Base-by-base conservation (phyloP, 2,329 filamentous ascomycete species). In the Ceratocystis cubensis region DNA sequence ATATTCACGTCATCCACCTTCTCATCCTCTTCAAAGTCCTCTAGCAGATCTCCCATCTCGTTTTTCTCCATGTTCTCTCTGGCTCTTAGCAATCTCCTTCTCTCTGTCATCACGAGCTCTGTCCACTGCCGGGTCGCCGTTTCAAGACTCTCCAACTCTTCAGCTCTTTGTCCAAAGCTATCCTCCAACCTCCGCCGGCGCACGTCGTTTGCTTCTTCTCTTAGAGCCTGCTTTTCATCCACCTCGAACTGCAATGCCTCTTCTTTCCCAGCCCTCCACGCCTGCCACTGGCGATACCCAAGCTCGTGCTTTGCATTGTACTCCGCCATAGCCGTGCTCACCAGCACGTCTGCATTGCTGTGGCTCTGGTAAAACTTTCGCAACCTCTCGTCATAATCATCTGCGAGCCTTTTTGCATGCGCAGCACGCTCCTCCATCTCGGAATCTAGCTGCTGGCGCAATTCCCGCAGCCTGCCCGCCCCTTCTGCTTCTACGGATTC, bases 351-450 rank as follows among this genome's bases (percentile, higher is more conserved):
- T 3, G 61, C 61, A 30, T 65, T 53, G 10, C 44, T 50, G 45
- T 64, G 25, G 5, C 13, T n/a, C 20, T 41, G 41, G 13, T 66
- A 67, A 30, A 64, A 64, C 20, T 25, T 70, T 17, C 69, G 62
- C 6, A 83, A 73, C 48, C 75, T 71, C 15, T 70, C 68, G 0
- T 75, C 70, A 69, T 83, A 83, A 41, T 76, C 72, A 3, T 76
- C 73, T 69, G 83, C 80, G 5, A 80, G 72, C 5, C 70, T 71
- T 8, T 71, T 72, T 70, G 83, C 81, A 56, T 76, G 73, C 0
- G 70, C 71, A 0, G 76, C 73, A 0, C 80, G 78, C 3, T 71
- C 68, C 5, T 71, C 71, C 69, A 79, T 79, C 45, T 84, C 80
- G 5, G 70, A 69, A 4, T 74, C 68, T 64, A 80, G 74, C 1